These are phyloP conservation scores for Acanthamoeba comandoni DNA, from an alignment of 208 protist genomes.

Conservation along the genomic window DNA sequence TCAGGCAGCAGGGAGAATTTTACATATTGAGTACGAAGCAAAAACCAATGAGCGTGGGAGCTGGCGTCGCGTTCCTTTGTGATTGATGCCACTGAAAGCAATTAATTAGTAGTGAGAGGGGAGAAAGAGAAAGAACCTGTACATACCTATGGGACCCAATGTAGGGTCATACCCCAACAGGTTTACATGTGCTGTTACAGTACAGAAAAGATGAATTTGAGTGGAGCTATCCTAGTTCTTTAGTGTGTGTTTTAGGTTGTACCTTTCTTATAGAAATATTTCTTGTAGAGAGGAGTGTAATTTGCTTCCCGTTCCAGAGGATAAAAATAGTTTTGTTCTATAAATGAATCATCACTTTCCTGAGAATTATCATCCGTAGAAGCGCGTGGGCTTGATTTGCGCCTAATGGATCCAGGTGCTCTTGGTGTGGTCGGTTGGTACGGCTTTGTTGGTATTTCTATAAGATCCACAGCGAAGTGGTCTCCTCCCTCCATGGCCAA, in stretches of 20 bases:
- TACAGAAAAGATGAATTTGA: background rate
- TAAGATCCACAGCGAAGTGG: too few species aligned
- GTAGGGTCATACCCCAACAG: conserved; percentile 35
- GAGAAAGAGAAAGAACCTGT: background rate
- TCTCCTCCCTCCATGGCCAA: too few species aligned
- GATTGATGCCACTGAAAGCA: conserved; percentile 58
- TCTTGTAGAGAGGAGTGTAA: conserved; percentile 69
- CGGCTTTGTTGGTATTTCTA: too few species aligned
- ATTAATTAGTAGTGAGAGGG: background rate
- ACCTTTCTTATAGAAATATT: conserved; percentile 67
- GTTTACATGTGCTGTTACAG: conserved; percentile 53
- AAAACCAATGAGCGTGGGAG: conserved; percentile 60
- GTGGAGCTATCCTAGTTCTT: background rate
- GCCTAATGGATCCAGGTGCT: too few species aligned
- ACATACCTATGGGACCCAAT: conserved; percentile 46
- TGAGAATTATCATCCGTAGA: too few species aligned
- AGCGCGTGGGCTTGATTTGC: too few species aligned
- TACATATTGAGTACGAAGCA: conserved; percentile 65
- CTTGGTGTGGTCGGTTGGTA: too few species aligned
- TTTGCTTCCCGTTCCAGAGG: conserved; percentile 47
- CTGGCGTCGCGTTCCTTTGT: conserved; percentile 47
- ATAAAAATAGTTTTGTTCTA: conserved; percentile 3
- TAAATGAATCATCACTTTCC: too few species aligned
- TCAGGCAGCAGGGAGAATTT: background rate
- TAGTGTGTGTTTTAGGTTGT: background rate